Evolutionary conservation across 345 rosid species (phyloP), one percentile per base, ranked within the genome.

Genomic region (Jatropha curcas): DNA sequence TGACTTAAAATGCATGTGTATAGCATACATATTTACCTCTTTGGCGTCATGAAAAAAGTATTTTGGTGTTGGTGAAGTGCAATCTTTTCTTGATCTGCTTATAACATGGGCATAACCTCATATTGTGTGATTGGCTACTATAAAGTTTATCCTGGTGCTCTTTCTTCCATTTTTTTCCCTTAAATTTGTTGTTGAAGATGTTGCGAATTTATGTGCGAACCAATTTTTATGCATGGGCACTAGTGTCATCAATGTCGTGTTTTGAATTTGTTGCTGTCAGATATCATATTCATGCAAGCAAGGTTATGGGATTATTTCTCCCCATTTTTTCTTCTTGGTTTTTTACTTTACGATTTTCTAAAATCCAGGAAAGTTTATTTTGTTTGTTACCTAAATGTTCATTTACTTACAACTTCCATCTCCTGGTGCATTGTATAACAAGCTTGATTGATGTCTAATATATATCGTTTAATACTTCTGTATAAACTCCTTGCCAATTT

Each of bases 11-110:
- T 4, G 30, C n/a, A 65, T 45, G 22, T 33, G 20, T 46, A 20
- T n/a, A n/a, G n/a, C n/a, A n/a, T n/a, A n/a, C 24, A 19, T 24
- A 43, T 65, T 27, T 43, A 46, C 55, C 14, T 28, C 10, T 27
- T 65, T 43, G 43, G 69, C 16, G 0, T 10, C 8, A 30, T 30
- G 41, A 67, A 30, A 46, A 17, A 9, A 11, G 43, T 43, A 17
- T 13, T 67, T 46, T n/a, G 60, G 6, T 46, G 56, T 30, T 60
- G 46, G 60, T 60, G 25, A 16, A 19, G 5, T 28, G 48, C 67
- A 46, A 46, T 45, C 10, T 13, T 71, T 71, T 65, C 43, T 71
- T 41, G 33, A 30, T 41, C 27, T 59, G 31, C 66, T 60, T 61
- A 30, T 14, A 71, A 31, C 58, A 60, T 60, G 20, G 31, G 51